These are phyloP conservation scores for Asclepias syriaca DNA, from an alignment of 257 asterid species.

Conservation along the genomic window DNA sequence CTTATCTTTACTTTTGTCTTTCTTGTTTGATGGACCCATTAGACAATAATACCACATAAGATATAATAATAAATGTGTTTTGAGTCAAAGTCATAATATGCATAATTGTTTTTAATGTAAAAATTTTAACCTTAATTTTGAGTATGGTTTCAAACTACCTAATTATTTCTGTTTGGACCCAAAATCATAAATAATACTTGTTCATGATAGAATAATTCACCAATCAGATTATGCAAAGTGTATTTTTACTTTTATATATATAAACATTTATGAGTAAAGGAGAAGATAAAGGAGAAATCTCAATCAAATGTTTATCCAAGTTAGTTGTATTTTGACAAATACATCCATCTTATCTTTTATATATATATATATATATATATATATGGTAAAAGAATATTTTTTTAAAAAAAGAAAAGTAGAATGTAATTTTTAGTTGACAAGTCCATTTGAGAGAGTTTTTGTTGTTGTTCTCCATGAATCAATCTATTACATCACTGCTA, in stretches of 20 bases:
- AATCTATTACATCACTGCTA: conserved; percentile 69
- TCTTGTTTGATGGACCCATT: background rate
- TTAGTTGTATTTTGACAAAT: background rate
- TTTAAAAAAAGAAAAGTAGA: too few relatives aligned
- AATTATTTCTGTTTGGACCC: background rate
- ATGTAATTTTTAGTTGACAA: too few relatives aligned
- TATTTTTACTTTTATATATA: background rate
- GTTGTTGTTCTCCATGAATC: conserved; percentile 11
- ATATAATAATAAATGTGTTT: too few relatives aligned
- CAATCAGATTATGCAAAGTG: background rate
- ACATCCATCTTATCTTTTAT: too few relatives aligned
- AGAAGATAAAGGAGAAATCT: background rate
- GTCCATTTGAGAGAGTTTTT: too few relatives aligned
- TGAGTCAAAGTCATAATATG: too few relatives aligned
- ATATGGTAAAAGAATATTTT: too few relatives aligned
- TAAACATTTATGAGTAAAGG: background rate
- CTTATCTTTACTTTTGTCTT: background rate
- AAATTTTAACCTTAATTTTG: too few relatives aligned
- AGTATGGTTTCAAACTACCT: background rate
- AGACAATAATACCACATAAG: background rate
- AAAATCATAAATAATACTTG: background rate
- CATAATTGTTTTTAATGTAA: too few relatives aligned
- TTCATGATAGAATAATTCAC: background rate
- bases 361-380: too few relatives aligned
- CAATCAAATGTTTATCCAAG: background rate